Conservation (phyloP, 106 monocot species). For the Iris macrosiphon region DNA sequence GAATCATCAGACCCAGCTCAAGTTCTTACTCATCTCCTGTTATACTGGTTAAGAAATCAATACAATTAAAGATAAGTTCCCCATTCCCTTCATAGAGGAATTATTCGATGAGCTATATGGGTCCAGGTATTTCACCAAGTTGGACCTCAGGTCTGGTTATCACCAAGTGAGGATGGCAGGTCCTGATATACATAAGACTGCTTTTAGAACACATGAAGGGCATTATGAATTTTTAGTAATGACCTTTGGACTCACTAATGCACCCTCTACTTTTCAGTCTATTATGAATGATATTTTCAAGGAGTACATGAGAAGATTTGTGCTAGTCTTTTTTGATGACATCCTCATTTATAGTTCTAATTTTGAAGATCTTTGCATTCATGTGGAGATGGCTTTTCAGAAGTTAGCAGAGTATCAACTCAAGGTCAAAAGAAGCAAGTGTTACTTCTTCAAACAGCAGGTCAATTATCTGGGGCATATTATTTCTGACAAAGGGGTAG, state of each 20-base stretch:
- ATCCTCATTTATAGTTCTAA: background rate
- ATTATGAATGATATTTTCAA: slow-evolving; percentile 2
- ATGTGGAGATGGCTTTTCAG: too few species aligned
- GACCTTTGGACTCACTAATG: slow-evolving; percentile 2
- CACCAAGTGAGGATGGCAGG: background rate
- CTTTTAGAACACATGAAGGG: background rate
- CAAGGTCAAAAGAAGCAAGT: too few species aligned
- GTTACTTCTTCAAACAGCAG: too few species aligned
- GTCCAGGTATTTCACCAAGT: background rate
- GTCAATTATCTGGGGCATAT: too few species aligned
- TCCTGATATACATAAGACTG: background rate
- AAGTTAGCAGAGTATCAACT: too few species aligned
- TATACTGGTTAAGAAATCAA: too few species aligned
- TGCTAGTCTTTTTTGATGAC: slow-evolving; percentile 3
- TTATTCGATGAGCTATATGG: background rate
- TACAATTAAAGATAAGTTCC: slow-evolving; percentile 1
- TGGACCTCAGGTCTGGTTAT: background rate
- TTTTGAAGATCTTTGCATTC: too few species aligned
- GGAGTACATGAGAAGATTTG: background rate
- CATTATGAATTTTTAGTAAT: slow-evolving; percentile 3
- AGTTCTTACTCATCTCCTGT: too few species aligned
- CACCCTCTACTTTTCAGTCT: background rate
- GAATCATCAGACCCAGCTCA: too few species aligned
- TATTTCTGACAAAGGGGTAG: too few species aligned
- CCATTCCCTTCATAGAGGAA: background rate